These are phyloP conservation scores for Suhomyces ambrosiae DNA, from an alignment of 1,139 yeast genomes.

Conservation along the genomic window DNA sequence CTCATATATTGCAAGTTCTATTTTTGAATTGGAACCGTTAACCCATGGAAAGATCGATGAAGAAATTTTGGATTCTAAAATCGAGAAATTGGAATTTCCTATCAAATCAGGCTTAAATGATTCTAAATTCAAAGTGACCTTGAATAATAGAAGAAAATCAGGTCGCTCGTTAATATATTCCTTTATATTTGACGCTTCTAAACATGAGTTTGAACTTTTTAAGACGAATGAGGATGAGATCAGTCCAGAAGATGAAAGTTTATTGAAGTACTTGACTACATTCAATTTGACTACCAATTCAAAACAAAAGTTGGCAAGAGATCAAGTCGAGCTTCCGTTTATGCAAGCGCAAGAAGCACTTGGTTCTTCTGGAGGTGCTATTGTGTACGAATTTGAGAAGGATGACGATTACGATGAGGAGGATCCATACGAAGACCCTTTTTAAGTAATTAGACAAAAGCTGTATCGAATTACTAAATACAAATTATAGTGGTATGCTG, in stretches of 20 bases:
- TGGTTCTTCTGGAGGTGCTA: slow-evolving; percentile 81
- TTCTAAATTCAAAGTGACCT: slow-evolving; percentile 44
- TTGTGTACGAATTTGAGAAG: slow-evolving; percentile 85
- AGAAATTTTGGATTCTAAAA: slow-evolving; percentile 49
- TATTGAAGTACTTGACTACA: slow-evolving; percentile 76
- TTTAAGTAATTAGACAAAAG: slow-evolving; percentile 42
- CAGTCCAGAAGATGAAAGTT: slow-evolving; percentile 35
- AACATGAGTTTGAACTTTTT: slow-evolving; percentile 53
- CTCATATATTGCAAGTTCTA: slow-evolving; percentile 69
- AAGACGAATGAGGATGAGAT: slow-evolving; percentile 24
- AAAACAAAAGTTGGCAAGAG: slow-evolving; percentile 75
- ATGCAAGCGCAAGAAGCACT: slow-evolving; percentile 79
- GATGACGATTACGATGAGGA: slow-evolving; percentile 95
- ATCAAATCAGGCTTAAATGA: slow-evolving; percentile 47
- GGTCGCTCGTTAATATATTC: slow-evolving; percentile 71
- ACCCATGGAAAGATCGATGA: slow-evolving; percentile 35
- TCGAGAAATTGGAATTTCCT: slow-evolving; percentile 52
- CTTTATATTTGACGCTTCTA: slow-evolving; percentile 52
- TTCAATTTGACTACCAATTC: slow-evolving; percentile 78
- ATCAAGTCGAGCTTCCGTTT: slow-evolving; percentile 85
- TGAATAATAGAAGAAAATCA: slow-evolving; percentile 77
- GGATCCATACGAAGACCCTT: slow-evolving; percentile 96
- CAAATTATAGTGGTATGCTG: too few relatives aligned
- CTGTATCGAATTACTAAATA: too few relatives aligned
- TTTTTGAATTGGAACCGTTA: slow-evolving; percentile 60